Evolutionary conservation across 805 yeast genomes (phyloP).

Genomic region (Debaryomyces prosopidis): DNA sequence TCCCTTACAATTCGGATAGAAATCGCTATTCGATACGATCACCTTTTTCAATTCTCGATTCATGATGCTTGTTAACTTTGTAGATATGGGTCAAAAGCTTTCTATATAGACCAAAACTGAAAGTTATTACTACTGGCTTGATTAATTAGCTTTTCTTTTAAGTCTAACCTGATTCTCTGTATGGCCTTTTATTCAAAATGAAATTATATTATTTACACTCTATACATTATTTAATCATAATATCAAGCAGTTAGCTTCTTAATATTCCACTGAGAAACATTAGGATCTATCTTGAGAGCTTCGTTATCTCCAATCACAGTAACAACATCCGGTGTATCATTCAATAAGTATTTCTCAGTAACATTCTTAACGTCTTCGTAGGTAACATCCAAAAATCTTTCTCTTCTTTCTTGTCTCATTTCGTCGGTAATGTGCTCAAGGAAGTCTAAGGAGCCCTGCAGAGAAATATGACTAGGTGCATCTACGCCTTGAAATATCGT

Average conservation of each 20-base stretch:
- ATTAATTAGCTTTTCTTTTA: too few species aligned
- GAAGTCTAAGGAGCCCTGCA: conserved; percentile 72
- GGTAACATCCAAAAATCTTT: conserved; percentile 65
- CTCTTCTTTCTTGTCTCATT: conserved; percentile 79
- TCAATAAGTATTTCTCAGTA: conserved; percentile 62
- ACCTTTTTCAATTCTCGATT: too few species aligned
- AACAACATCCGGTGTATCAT: conserved; percentile 19
- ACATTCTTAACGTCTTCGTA: conserved; percentile 61
- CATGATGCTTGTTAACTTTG: too few species aligned
- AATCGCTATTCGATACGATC: too few species aligned
- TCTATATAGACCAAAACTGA: too few species aligned
- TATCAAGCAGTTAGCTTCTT: conserved; percentile 7
- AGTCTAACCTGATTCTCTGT: too few species aligned
- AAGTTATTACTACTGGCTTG: too few species aligned
- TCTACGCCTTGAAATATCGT: conserved; percentile 90
- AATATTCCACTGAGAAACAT: conserved; percentile 14
- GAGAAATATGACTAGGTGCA: conserved; percentile 79
- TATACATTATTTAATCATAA: background rate
- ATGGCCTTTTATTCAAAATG: too few species aligned
- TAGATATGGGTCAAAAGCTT: too few species aligned
- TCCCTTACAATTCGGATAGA: too few species aligned
- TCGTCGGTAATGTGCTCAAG: conserved; percentile 72
- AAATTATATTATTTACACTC: background rate
- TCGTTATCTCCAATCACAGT: conserved; percentile 50
- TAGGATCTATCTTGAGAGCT: background rate